A percentile compares a stretch with the other conserved stretches of the same genome.
Conservation (phyloP, 768 basidiomycete genomes). For the Hygrocybe coccinea region DNA sequence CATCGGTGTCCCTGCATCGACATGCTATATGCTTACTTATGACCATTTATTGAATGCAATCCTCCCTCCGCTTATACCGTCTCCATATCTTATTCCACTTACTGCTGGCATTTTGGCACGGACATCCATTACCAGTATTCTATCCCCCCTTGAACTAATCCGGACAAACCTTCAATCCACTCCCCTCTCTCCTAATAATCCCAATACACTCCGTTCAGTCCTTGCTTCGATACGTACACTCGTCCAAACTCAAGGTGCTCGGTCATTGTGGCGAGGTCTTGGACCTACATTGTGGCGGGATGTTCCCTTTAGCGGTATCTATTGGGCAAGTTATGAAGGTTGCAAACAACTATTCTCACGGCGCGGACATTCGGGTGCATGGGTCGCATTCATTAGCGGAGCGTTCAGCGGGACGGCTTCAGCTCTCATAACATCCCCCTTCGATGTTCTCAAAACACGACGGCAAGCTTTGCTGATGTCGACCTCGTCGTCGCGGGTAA, state of each 20-base stretch:
- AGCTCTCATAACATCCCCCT: constrained; percentile 86
- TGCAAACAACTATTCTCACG: constrained; percentile 62
- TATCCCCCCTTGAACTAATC: constrained; percentile 87
- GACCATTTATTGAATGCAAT: constrained; percentile 71
- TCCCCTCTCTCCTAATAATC: constrained; percentile 60
- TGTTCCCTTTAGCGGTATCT: constrained; percentile 94
- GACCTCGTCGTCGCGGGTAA: constrained; percentile 35
- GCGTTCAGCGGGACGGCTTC: constrained; percentile 83
- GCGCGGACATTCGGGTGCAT: constrained; percentile 51
- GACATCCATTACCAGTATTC: constrained; percentile 67
- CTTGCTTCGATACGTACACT: constrained; percentile 56
- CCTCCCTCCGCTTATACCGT: constrained; percentile 58
- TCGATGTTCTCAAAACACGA: constrained; percentile 95
- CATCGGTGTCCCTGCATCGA: constrained; percentile 88
- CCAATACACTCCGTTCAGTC: constrained; percentile 75
- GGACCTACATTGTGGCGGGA: constrained; percentile 94
- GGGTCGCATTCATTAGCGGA: constrained; percentile 82
- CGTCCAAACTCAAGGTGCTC: constrained; percentile 58
- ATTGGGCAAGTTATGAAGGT: constrained; percentile 93
- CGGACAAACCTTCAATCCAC: constrained; percentile 93
- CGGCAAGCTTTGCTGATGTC: constrained; percentile 80
- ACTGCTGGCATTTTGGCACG: constrained; percentile 80
- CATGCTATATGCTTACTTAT: constrained; percentile 93
- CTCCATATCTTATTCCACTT: constrained; percentile 57
- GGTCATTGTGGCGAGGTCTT: constrained; percentile 84